Base-by-base conservation (phyloP, 768 basidiomycete genomes). In the Calocybe gangraenosa region DNA sequence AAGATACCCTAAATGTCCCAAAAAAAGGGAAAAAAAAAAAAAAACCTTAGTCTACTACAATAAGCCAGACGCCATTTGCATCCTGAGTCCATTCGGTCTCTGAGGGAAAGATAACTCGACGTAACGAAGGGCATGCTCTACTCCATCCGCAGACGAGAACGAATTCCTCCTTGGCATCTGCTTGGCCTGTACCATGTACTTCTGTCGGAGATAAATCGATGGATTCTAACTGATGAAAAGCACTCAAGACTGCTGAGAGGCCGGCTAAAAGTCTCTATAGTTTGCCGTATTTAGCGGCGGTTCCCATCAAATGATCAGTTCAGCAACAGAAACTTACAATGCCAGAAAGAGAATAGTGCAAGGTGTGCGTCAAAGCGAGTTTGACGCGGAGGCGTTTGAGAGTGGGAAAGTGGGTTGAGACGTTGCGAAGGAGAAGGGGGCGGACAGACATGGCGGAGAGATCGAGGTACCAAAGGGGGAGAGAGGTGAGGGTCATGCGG, bases 151-250 rank as follows among this genome's bases (percentile, higher is more conserved):
- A 52, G 52, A 81, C 82, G 20, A 84, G 66, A 1, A 65, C 60
- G 20, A 59, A 58, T 58, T 83, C 79, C 54, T 82, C 81, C 21
- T 66, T 58, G 13, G 65, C 52, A 49, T 73, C 69, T 8, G 67
- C 62, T 13, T 65, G 62, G 31, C 68, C 73, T 37, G 67, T 61
- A 51, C 71, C 72, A 49, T 71, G 71, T 13, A 79, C 68, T 42
- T 66, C 65, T 25, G 80, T 83, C 15, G 79, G 77, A 1, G 81
- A 82, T 28, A 85, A 66, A 59, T 84, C 82, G 55, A 85, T 73
- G 49, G 64, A 67, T 21, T 65, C 62, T 46, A 82, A 65, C 13
- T 67, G 65, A 19, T 58, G 62, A 57, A 83, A 81, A 2, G 71
- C 69, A 42, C 64, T 67, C 44, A 82, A 62, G 11, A 80, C 79